Evolutionary conservation across 495 filamentous ascomycete genomes (phyloP).

Genomic region (Aspergillus biplanus): DNA sequence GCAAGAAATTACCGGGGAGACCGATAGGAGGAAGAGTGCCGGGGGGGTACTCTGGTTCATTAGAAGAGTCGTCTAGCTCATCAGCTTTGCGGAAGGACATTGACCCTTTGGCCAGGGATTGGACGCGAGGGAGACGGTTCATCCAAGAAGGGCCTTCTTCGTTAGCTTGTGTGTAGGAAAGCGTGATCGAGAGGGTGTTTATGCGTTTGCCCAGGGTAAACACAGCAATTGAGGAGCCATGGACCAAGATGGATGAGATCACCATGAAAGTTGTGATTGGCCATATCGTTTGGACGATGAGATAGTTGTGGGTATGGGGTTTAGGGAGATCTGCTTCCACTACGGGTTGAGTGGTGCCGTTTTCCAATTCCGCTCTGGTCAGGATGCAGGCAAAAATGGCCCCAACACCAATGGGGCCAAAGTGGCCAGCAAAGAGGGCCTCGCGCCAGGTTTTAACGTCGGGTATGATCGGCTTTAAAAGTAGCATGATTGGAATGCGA

Average conservation of each 20-base stretch:
- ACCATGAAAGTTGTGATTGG: conserved; percentile 95
- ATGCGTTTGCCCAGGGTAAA: conserved; percentile 98
- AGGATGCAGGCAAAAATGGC: conserved; percentile 95
- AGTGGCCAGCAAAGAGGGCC: conserved; percentile 96
- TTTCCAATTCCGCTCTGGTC: conserved; percentile 85
- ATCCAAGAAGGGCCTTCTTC: conserved; percentile 95
- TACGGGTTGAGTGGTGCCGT: conserved; percentile 69
- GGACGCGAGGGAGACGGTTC: conserved; percentile 87
- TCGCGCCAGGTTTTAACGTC: conserved; percentile 99
- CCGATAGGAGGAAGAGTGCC: conserved; percentile 79
- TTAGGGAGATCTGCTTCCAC: conserved; percentile 63
- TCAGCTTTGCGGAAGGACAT: conserved; percentile 77
- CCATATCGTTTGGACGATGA: conserved; percentile 85
- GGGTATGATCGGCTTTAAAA: conserved; percentile 89
- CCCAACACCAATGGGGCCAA: conserved; percentile 96
- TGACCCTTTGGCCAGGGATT: conserved; percentile 77
- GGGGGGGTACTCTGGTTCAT: conserved; percentile 71
- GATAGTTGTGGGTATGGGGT: conserved; percentile 57
- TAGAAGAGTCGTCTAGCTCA: conserved; percentile 52
- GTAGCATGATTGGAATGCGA: conserved; percentile 93
- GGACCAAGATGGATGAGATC: conserved; percentile 90
- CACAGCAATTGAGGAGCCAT: conserved; percentile 96
- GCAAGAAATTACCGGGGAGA: conserved; percentile 78
- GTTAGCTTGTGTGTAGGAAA: conserved; percentile 89
- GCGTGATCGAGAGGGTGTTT: conserved; percentile 92